phyloP scores from a whole-genome alignment of 140 eudicot genomes.

The Senecio squalidus region DNA sequence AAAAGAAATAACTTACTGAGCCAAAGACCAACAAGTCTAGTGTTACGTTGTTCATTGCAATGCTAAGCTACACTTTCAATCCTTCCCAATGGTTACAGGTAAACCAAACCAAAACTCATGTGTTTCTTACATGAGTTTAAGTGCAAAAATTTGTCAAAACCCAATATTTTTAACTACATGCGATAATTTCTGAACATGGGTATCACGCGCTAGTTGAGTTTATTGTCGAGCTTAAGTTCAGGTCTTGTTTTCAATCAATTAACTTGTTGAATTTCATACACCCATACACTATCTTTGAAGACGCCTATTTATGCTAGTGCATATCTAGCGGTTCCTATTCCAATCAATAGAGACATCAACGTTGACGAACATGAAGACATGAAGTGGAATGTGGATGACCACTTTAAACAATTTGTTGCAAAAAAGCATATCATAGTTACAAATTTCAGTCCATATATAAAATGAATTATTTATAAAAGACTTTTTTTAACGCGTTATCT shows the following conservation, averaged over 20 bases:
- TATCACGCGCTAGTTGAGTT: not conserved
- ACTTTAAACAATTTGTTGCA: not conserved
- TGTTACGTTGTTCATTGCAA: no score
- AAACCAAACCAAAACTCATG: no score
- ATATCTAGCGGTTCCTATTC: conserved; percentile 14
- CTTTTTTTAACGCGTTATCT: not conserved
- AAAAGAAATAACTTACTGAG: no score
- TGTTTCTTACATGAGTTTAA: no score
- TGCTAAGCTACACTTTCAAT: no score
- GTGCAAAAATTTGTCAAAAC: no score
- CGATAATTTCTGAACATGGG: no score
- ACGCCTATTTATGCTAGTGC: conserved; percentile 13
- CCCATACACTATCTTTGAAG: not conserved
- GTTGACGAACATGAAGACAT: not conserved
- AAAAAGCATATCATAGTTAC: conserved; percentile 7
- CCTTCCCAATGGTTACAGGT: no score
- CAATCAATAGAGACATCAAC: conserved; percentile 6
- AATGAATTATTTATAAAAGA: not conserved
- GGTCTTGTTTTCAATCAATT: not conserved
- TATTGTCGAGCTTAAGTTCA: not conserved
- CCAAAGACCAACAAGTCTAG: no score
- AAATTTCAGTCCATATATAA: not conserved
- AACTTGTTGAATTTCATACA: not conserved
- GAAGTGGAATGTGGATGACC: no score
- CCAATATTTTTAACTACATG: no score